These are phyloP conservation scores for Fusarium poae DNA, from an alignment of 2,329 filamentous ascomycete genomes.

Conservation along the genomic window DNA sequence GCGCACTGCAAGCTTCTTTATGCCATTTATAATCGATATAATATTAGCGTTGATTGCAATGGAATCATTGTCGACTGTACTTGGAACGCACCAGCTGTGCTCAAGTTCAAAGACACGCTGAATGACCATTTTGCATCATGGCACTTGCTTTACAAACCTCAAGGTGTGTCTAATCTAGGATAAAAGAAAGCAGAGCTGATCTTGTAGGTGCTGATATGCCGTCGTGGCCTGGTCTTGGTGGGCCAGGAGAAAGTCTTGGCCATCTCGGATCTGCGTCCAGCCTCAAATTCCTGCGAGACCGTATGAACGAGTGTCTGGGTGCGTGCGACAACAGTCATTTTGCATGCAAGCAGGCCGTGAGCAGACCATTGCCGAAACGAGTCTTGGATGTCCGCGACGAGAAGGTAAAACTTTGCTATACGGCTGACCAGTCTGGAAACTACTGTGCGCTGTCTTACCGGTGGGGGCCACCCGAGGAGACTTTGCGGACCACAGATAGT, in stretches of 20 bases:
- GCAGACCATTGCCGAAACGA: background rate
- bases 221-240: background rate
- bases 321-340: background rate
- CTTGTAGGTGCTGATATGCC: background rate
- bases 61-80: background rate
- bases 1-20: background rate
- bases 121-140: background rate
- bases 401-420: background rate
- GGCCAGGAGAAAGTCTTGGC: background rate
- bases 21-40: background rate
- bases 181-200: background rate
- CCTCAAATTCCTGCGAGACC: background rate
- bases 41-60: background rate
- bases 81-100: background rate
- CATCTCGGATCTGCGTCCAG: background rate
- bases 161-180: background rate
- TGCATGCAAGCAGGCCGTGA: background rate
- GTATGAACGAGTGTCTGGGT: background rate
- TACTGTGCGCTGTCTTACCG: background rate
- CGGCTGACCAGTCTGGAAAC: background rate
- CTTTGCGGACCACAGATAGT: background rate
- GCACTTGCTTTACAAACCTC: background rate
- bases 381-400: background rate
- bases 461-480: background rate
- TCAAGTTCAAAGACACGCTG: background rate